Evolutionary conservation across 1,139 yeast species (phyloP).

Genomic region (Kodamaea sp.): DNA sequence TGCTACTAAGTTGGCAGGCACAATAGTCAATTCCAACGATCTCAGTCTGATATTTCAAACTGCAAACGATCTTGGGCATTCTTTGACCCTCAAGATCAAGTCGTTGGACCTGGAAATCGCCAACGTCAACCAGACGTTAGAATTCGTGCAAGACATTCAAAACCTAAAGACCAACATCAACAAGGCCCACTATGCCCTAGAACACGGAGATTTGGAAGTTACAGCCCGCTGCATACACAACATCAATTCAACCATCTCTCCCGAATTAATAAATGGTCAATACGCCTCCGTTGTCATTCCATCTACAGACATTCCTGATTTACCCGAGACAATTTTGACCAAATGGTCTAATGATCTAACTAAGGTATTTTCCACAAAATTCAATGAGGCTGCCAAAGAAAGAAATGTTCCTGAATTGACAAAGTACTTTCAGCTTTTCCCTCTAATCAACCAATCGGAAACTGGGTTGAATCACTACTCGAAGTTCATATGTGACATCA

Average conservation of each 20-base stretch:
- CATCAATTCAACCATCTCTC: conserved; percentile 55
- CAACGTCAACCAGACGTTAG: conserved; percentile 63
- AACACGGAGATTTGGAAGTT: conserved; percentile 64
- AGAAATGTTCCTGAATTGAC: conserved; percentile 74
- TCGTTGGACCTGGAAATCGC: conserved; percentile 70
- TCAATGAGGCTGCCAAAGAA: conserved; percentile 65
- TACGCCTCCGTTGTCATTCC: conserved; percentile 89
- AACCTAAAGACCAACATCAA: conserved; percentile 61
- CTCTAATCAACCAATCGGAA: conserved; percentile 72
- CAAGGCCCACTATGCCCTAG: conserved; percentile 69
- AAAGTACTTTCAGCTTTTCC: conserved; percentile 80
- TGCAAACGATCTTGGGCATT: conserved; percentile 66
- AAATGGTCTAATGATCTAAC: conserved; percentile 64
- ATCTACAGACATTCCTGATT: conserved; percentile 82
- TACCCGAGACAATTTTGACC: conserved; percentile 59
- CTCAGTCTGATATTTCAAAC: conserved; percentile 52
- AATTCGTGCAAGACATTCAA: conserved; percentile 67
- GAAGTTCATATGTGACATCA: conserved; percentile 79
- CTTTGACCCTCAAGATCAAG: conserved; percentile 69
- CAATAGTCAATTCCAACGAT: conserved; percentile 44
- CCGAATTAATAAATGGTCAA: conserved; percentile 54
- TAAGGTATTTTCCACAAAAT: conserved; percentile 58
- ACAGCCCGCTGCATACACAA: conserved; percentile 67
- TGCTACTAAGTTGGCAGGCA: conserved; percentile 35
- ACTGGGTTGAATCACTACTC: conserved; percentile 82